Evolutionary conservation across 805 yeast genomes (phyloP), one percentile per base, ranked within the genome.

Genomic region (Ascoidea asiatica): DNA sequence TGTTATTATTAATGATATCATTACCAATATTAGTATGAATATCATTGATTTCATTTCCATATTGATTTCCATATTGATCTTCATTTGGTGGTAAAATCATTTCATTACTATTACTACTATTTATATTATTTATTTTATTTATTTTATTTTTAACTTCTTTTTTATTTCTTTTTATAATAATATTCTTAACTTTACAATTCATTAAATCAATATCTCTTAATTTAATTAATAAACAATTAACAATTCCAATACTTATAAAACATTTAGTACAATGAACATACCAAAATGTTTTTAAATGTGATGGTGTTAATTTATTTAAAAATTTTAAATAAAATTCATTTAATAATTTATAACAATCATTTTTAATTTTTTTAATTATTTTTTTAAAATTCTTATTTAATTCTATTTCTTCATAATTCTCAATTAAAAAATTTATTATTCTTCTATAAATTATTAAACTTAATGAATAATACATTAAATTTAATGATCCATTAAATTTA

Each of bases 371-470:
- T 17, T 45, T 19, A 5, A 43, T 37, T 3, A 7, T 13, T 3
- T 45, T 46, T 21, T 21, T 19, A 6, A 39, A 20, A 18, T 43
- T 39, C 4, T 20, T n/a, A 5, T 23, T 47, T 11, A 40, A 22
- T 2, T 20, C 4, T 5, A 18, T 13, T 1, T 41, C 33, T 4
- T 47, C 52, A 8, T 41, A 23, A 15, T 41, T 41, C 21, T 56
- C 59, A n/a, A 55, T 49, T 33, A 50, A 52, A 15, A 46, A 43
- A 38, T 50, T 50, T 21, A 57, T 42, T 4, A 55, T 43, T 43
- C 61, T 47, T 48, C 58, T 50, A 43, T 55, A 54, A 19, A 53
- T 51, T 11, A 57, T 39, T 21, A 55, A 48, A 18, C 48, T 40
- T 19, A 55, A 23, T 4, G 53, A 44, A 39, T 54, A 54, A 42